A percentile compares a stretch with the other conserved stretches of the same genome.
Conservation (phyloP, 441 rosid species). For the Pelargonium myrrhifolium region DNA sequence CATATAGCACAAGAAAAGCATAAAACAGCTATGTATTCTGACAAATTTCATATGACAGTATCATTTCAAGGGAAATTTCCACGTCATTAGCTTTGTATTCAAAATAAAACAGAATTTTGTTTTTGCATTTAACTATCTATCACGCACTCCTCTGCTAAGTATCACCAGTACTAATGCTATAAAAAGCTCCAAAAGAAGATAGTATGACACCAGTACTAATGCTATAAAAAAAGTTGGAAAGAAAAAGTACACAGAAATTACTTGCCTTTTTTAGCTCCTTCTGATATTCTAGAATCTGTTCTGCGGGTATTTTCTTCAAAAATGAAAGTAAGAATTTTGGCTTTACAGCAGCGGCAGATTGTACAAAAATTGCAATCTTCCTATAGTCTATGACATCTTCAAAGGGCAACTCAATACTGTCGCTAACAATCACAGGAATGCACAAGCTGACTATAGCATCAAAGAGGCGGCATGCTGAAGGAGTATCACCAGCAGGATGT, state of each 20-base stretch:
- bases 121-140: not conserved
- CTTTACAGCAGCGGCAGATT: slow-evolving; percentile 51
- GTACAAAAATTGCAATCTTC: slow-evolving; percentile 71
- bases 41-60: not conserved
- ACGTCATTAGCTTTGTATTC: not conserved
- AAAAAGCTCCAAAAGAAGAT: not conserved
- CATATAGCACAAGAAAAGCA: not conserved
- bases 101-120: not conserved
- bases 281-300: slow-evolving; percentile 67
- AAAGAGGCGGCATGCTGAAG: slow-evolving; percentile 89
- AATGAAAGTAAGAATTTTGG: slow-evolving; percentile 54
- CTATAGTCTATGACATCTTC: slow-evolving; percentile 78
- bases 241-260: not conserved
- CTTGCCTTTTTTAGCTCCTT: slow-evolving; percentile 56
- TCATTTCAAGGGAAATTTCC: not conserved
- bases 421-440: slow-evolving; percentile 79
- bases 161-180: not conserved
- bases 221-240: not conserved
- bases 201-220: not conserved
- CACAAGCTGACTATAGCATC: slow-evolving; percentile 95
- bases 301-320: slow-evolving; percentile 44
- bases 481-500: slow-evolving; percentile 57
- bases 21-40: not conserved
- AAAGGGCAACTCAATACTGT: slow-evolving; percentile 78
- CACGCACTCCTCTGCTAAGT: not conserved